Percentiles rank a stretch among this genome's conserved stretches.
Conservation (phyloP, 352 stramenopile species). For the Globisporangium heterothallicum region DNA sequence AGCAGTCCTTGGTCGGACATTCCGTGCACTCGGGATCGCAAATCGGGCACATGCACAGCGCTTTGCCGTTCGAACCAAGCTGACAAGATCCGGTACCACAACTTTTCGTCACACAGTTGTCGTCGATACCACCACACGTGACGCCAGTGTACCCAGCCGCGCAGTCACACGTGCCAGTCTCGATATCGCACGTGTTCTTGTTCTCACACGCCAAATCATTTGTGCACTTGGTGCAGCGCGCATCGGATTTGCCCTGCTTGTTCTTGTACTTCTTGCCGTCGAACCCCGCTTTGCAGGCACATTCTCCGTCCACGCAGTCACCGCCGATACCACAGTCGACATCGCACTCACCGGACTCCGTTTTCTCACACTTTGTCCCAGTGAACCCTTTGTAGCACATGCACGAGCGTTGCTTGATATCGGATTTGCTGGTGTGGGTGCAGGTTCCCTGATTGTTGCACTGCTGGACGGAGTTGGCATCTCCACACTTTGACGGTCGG, state of each 20-base stretch:
- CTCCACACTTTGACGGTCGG: conserved; percentile 25
- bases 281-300: conserved; percentile 39
- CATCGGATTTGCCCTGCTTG: conserved; percentile 40
- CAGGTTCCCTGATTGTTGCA: conserved; percentile 73
- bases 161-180: conserved; percentile 33
- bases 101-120: conserved; percentile 23
- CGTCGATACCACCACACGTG: conserved; percentile 41
- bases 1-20: conserved; percentile 19
- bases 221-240: conserved; percentile 29
- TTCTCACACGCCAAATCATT: conserved; percentile 30
- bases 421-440: conserved; percentile 56
- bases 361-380: conserved; percentile 41
- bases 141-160: conserved; percentile 29
- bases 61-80: conserved; percentile 17
- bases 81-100: conserved; percentile 26
- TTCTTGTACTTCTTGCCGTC: conserved; percentile 38
- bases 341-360: conserved; percentile 36
- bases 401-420: conserved; percentile 44
- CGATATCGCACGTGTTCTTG: conserved; percentile 21
- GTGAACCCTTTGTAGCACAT: conserved; percentile 44
- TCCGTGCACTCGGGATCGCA: conserved; percentile 26
- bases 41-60: conserved; percentile 27
- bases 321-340: conserved; percentile 46
- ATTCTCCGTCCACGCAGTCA: conserved; percentile 36
- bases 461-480: conserved; percentile 16